Base-by-base conservation (phyloP, 2,329 filamentous ascomycete genomes). In the Pestalotiopsis sp. region DNA sequence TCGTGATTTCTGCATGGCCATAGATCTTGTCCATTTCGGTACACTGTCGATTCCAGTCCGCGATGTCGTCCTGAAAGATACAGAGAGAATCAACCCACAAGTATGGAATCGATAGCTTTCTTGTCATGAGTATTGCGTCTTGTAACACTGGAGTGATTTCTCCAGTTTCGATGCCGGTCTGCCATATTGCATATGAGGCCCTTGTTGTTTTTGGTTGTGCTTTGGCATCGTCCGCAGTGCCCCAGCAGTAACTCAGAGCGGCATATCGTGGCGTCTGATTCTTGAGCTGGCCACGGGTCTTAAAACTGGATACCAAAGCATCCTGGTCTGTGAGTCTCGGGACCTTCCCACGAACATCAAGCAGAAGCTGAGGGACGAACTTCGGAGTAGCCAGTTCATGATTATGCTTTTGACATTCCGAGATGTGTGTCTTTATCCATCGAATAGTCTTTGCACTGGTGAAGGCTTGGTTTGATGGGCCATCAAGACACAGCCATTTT, bases 161-260 rank as follows among this genome's bases (percentile, higher is more conserved):
- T 6, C 27, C 4, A n/a, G n/a, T 11, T 17, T 64, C 20, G 13
- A 64, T 64, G 1, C 62, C 62, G 13, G 41, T 3, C 20, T 27
- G 62, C 17, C 41, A 3, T 9, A 2, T 7, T 2, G 27, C 1
- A 7, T 13, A 31, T 0, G 62, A 64, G 38, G 11, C 3, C 13
- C 13, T 31, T 52, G 41, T 64, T 64, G 62, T 64, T 39, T 7
- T 64, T 1, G 56, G 13, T 13, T 64, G 62, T 36, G 14, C 4
- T 31, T 56, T 56, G 39, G 62, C 41, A 17, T 64, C 62, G 1
- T 36, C 62, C 0, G 62, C 38, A 4, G 62, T 56, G 11, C 62
- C 62, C 62, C 62, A 64, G 39, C 62, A 64, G 62, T 64, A 64
- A 36, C 62, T 64, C 62, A 64, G n/a, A 64, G 62, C 62, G 27